Evolutionary conservation across 2,329 filamentous ascomycete genomes (phyloP).

Genomic region (Aspergillus unguis): DNA sequence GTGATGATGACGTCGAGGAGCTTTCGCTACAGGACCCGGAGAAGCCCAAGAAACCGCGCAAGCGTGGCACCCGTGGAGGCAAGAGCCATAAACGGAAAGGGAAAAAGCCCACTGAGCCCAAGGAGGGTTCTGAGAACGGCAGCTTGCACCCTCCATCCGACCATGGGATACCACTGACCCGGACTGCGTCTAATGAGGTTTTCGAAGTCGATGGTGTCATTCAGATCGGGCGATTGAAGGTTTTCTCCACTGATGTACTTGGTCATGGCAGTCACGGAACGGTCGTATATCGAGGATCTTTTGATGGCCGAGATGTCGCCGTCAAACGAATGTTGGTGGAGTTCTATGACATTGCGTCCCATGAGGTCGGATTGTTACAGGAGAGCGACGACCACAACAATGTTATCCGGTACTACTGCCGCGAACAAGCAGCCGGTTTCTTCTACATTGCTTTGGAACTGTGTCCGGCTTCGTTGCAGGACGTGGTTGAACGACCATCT

Average conservation of each 20-base stretch:
- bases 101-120: slow-evolving; percentile 46
- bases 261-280: slow-evolving; percentile 93
- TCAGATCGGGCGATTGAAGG: slow-evolving; percentile 59
- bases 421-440: slow-evolving; percentile 83
- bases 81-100: slow-evolving; percentile 57
- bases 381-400: slow-evolving; percentile 96
- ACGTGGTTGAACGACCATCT: slow-evolving; percentile 76
- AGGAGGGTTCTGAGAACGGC: slow-evolving; percentile 53
- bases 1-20: slow-evolving; percentile 33
- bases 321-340: slow-evolving; percentile 96
- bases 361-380: slow-evolving; percentile 84
- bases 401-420: slow-evolving; percentile 93
- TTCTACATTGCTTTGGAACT: slow-evolving; percentile 94
- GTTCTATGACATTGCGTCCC: slow-evolving; percentile 91
- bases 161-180: slow-evolving; percentile 58
- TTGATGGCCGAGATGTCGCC: slow-evolving; percentile 87
- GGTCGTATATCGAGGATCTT: slow-evolving; percentile 89
- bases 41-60: slow-evolving; percentile 65
- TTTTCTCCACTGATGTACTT: slow-evolving; percentile 59
- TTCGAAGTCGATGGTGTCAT: slow-evolving; percentile 59
- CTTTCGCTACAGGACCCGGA: slow-evolving; percentile 30
- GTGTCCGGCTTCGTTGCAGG: slow-evolving; percentile 88
- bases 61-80: slow-evolving; percentile 69
- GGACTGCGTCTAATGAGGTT: slow-evolving; percentile 53
- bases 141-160: slow-evolving; percentile 48